A percentile compares a stretch with the other conserved stretches of the same genome.
Evolutionary conservation across 305 asterid species (phyloP).

Genomic region (Vinca major): DNA sequence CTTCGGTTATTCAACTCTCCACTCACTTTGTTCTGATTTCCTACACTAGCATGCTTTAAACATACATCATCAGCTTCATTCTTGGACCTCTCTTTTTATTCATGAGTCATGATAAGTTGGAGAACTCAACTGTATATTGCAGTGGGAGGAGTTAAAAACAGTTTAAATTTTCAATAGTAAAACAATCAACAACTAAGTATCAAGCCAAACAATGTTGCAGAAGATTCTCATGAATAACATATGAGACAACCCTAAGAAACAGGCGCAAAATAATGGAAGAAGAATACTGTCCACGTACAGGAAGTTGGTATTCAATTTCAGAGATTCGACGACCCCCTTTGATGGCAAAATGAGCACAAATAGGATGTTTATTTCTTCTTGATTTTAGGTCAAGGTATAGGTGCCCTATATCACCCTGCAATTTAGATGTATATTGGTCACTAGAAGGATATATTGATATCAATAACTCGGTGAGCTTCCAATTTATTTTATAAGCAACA

Average conservation of each 20-base stretch:
- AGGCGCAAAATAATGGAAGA: not conserved
- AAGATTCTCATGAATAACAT: not conserved
- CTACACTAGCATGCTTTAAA: not conserved
- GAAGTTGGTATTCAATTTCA: constrained; percentile 72
- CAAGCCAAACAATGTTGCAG: not conserved
- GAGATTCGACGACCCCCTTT: constrained; percentile 81
- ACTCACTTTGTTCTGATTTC: not conserved
- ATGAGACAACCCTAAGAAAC: not conserved
- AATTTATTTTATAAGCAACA: not conserved
- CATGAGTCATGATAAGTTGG: not conserved
- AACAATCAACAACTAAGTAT: not conserved
- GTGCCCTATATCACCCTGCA: constrained; percentile 82
- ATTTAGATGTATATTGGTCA: constrained; percentile 17
- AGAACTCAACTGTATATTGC: not conserved
- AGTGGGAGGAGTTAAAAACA: not conserved
- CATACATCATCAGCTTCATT: not conserved
- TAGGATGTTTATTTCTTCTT: constrained; percentile 73
- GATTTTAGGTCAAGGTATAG: constrained; percentile 83
- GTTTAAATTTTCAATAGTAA: not conserved
- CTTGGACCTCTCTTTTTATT: not conserved
- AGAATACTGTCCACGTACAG: constrained; percentile 45
- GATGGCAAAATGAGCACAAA: constrained; percentile 89
- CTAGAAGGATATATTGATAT: constrained; percentile 4
- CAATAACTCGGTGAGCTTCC: not conserved
- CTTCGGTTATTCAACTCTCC: not conserved